phyloP scores from a whole-genome alignment of 805 yeast genomes.

The Candida bentonensis region DNA sequence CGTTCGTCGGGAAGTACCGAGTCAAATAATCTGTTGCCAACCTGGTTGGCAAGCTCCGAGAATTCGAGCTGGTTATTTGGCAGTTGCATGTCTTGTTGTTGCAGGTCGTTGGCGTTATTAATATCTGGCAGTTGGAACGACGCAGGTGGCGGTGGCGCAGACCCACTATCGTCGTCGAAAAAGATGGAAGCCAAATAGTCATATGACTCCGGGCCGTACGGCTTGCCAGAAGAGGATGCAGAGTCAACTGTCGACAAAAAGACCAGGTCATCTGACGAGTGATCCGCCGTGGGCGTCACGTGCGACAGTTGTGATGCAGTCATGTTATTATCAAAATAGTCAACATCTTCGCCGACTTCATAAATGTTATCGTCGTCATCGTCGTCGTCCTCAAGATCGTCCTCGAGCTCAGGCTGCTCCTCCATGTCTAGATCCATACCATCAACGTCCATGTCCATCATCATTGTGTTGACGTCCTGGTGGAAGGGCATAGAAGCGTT shows the following conservation, averaged over 20 bases:
- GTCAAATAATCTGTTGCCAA: not conserved
- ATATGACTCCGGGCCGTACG: not conserved
- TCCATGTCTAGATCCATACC: not conserved
- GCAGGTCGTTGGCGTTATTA: not conserved
- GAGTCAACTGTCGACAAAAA: not conserved
- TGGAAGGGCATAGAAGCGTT: not conserved
- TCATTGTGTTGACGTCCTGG: not conserved
- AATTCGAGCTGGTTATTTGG: not conserved
- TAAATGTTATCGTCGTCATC: constrained; percentile 14
- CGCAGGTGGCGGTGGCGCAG: not conserved
- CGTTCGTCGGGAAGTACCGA: not conserved
- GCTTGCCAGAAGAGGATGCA: not conserved
- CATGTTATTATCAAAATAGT: constrained; percentile 2
- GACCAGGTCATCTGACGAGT: not conserved
- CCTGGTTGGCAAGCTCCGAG: not conserved
- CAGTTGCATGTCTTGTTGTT: not conserved
- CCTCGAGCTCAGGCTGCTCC: constrained; percentile 2
- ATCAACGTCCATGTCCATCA: not conserved
- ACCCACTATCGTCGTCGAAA: not conserved
- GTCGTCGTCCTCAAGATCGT: constrained; percentile 11
- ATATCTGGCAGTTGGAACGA: not conserved
- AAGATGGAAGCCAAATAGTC: not conserved
- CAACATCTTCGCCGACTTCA: constrained; percentile 9
- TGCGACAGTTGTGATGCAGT: not conserved
- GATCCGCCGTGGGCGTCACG: not conserved